These are phyloP conservation scores for Mycena chlorophos DNA, from an alignment of 768 basidiomycete genomes.

Conservation along the genomic window DNA sequence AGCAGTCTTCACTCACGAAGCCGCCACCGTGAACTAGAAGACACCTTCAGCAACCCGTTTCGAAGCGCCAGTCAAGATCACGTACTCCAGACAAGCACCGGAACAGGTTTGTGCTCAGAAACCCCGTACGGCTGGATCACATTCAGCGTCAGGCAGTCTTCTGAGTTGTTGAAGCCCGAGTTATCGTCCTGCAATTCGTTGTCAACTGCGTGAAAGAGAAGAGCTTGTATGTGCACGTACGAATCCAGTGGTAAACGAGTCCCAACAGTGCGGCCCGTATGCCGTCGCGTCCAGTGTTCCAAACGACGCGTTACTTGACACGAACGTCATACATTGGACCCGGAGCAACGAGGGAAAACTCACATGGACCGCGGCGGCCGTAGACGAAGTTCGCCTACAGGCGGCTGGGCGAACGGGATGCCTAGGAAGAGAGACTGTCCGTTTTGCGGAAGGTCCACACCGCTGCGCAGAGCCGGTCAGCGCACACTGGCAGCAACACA, in stretches of 20 bases:
- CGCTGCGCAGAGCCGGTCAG: no score
- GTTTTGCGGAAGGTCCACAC: conserved; percentile 21
- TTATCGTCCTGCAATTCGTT: conserved; percentile 16
- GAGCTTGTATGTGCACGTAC: no score
- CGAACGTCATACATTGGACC: conserved; percentile 29
- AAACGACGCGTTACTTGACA: conserved; percentile 31
- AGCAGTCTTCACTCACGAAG: no score
- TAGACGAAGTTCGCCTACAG: conserved; percentile 34
- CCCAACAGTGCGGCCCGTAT: conserved; percentile 21
- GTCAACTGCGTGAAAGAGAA: no score
- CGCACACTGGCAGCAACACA: no score
- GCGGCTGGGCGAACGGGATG: conserved; percentile 39
- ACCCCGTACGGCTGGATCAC: conserved; percentile 32
- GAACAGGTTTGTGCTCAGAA: conserved; percentile 28
- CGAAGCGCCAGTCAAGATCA: no score
- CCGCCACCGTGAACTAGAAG: no score
- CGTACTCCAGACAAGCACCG: conserved; percentile 33
- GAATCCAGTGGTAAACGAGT: conserved; percentile 19
- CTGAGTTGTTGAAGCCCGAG: conserved; percentile 15
- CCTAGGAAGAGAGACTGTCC: conserved; percentile 34
- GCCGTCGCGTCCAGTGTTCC: conserved; percentile 26
- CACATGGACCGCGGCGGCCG: conserved; percentile 32
- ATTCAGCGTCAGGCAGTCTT: conserved; percentile 36
- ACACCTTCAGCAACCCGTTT: no score
- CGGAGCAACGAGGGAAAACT: conserved; percentile 18